Evolutionary conservation across 805 yeast species (phyloP), one percentile per base, ranked within the genome.

Genomic region (Schwanniomyces sp.): DNA sequence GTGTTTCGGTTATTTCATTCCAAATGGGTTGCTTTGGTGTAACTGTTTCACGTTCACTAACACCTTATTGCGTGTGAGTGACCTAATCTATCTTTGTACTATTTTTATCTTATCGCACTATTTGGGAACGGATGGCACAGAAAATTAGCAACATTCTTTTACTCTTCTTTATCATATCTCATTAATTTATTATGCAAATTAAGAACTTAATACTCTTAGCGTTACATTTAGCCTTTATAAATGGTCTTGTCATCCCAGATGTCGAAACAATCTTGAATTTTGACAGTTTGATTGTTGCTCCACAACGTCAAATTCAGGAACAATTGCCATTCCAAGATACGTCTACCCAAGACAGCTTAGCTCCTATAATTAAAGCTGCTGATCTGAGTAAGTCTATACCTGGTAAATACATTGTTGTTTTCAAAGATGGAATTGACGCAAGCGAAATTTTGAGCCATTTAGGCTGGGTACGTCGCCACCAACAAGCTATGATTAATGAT

Each of bases 341-440:
- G 12, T 24, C 14, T 8, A 24, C 11, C 12, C 11, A 27, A 27
- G 36, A 30, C 17, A 34, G 25, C 2, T n/a, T 26, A 21, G 38
- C 39, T 3, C 34, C 41, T 11, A 26, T 44, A 17, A 42, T 39
- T 17, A 44, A 9, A 10, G 12, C 24, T 11, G 8, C 32, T 16
- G 10, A 27, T 16, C 30, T n/a, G 30, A 24, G 27, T 25, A 41
- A 36, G 18, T 51, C 77, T 38, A 76, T 86, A 56, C 86, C 91
- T 32, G 79, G 86, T 72, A 83, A 85, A 59, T 94, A 89, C 75
- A 91, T 92, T 55, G 74, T 92, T 54, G 90, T 90, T 43, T 82
- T 91, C 72, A 90, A 89, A 73, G 79, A 81, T 47, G 80, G 74
- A 46, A 74, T 83, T 28, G 59, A 78, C 21, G 64, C 74, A 17